Evolutionary conservation across 495 filamentous ascomycete species (phyloP).

Genomic region (Aspergillus olivimuriae): DNA sequence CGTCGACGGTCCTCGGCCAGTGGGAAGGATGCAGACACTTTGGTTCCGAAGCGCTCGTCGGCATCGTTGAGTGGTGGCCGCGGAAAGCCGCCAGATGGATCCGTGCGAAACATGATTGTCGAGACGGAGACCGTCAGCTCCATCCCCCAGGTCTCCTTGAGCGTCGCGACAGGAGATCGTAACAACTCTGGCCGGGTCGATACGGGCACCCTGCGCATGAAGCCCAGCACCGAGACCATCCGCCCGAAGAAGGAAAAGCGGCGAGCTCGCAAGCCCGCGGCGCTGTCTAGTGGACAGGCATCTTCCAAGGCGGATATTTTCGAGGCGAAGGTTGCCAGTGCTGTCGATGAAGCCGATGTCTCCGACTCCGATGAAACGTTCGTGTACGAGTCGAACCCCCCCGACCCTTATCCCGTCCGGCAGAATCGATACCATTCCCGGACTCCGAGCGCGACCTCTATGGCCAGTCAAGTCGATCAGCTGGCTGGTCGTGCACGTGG

Average conservation of each 20-base stretch:
- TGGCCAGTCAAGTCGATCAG: constrained; percentile 72
- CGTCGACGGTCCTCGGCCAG: constrained; percentile 22
- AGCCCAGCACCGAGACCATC: constrained; percentile 89
- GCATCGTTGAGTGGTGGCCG: constrained; percentile 43
- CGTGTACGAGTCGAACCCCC: constrained; percentile 97
- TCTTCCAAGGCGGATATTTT: constrained; percentile 98
- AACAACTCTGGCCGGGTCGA: constrained; percentile 46
- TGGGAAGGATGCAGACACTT: constrained; percentile 18
- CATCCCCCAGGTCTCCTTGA: constrained; percentile 80
- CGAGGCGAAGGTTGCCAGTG: constrained; percentile 91
- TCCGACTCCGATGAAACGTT: constrained; percentile 98
- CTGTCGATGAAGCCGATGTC: constrained; percentile 86
- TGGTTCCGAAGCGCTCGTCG: constrained; percentile 44
- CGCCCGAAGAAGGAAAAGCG: constrained; percentile 87
- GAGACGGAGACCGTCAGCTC: constrained; percentile 95
- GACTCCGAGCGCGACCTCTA: constrained; percentile 90
- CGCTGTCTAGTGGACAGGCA: constrained; percentile 43
- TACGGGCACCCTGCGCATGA: constrained; percentile 71
- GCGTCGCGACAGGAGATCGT: constrained; percentile 59
- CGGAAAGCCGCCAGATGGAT: constrained; percentile 62
- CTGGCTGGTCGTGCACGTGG: constrained; percentile 54
- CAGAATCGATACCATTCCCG: constrained; percentile 83
- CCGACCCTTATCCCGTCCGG: constrained; percentile 67
- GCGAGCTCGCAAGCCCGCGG: constrained; percentile 67
- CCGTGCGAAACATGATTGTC: constrained; percentile 90